Base-by-base conservation (phyloP, 2,329 filamentous ascomycete species). In the Aspergillus transmontanensis region DNA sequence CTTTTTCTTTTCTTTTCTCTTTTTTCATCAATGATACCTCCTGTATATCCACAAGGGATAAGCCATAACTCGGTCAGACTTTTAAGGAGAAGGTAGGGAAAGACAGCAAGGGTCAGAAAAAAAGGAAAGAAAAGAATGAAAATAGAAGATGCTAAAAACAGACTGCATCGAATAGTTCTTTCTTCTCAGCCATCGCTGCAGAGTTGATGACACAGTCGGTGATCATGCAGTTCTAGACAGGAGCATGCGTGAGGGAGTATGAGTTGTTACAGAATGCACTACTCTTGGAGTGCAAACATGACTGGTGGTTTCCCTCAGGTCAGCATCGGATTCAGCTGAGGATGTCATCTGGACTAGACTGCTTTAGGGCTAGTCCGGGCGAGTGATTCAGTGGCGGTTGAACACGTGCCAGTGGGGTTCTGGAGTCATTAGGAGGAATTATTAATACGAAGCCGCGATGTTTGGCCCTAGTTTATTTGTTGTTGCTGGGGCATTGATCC, bases 361-460 rank as follows among this genome's bases (percentile, higher is more conserved):
- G 32, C 7, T 39, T 55, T 39, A 32, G 30, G 43, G 50, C 46
- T 57, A 51, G 50, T 36, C 12, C 21, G 54, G 54, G 12, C 14
- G 34, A 28, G 56, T 57, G 51, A 56, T 32, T 58, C 60, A 58
- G 60, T 62, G 55, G 51, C 39, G 45, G 56, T 23, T 32, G 56
- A 41, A 62, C 60, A 62, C 60, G 60, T 62, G 60, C 60, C 60
- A 54, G 59, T 58, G 55, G 54, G 53, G 46, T 51, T 36, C 46
- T 51, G 26, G 28, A 51, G 26, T 51, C 45, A 51, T 9, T 21
- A 19, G 39, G 14, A 50, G 16, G 16, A 28, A 16, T 28, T 14
- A 16, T 26, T 50, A 50, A 50, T 51, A 46, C 43, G 45, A 48
- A 48, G 23, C 11, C 10, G 50, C 6, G 32, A 21, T 36, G 39